phyloP scores from a whole-genome alignment of 768 basidiomycete species.

The Boletus insuetus region DNA sequence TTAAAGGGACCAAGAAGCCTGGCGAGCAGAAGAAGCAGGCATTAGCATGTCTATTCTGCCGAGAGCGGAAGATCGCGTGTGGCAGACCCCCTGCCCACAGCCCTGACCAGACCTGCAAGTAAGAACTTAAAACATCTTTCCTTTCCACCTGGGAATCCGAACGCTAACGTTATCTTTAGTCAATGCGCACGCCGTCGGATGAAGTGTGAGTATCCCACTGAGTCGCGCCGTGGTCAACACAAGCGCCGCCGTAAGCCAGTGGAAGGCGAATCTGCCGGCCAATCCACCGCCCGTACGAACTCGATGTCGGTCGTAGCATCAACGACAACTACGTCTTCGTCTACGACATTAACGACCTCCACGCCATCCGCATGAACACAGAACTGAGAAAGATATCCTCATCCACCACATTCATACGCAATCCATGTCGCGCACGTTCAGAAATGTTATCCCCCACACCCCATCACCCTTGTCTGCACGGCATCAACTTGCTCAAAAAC shows the following conservation, averaged over 20 bases:
- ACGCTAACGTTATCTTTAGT: constrained; percentile 30
- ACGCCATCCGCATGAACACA: constrained; percentile 20
- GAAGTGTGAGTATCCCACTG: constrained; percentile 47
- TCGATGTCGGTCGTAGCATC: constrained; percentile 17
- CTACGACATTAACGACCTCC: constrained; percentile 22
- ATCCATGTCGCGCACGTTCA: constrained; percentile 10
- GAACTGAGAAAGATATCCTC: constrained; percentile 2
- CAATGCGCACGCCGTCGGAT: constrained; percentile 48
- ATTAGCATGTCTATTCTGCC: constrained; percentile 47
- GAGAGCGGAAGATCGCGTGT: constrained; percentile 51
- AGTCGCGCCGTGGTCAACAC: constrained; percentile 48
- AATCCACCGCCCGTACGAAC: constrained; percentile 21
- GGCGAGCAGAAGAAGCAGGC: constrained; percentile 44
- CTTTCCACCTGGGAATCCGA: constrained; percentile 4
- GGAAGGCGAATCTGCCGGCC: constrained; percentile 24
- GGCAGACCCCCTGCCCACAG: constrained; percentile 40
- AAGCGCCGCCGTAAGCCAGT: constrained; percentile 35
- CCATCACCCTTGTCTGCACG: constrained; percentile 7
- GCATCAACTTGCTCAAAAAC: constrained; percentile 9
- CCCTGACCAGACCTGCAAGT: constrained; percentile 46
- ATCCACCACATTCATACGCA: not conserved
- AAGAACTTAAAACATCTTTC: constrained; percentile 17
- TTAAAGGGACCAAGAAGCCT: constrained; percentile 33
- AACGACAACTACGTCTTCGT: constrained; percentile 11
- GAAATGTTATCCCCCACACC: constrained; percentile 6